A percentile compares a stretch with the other conserved stretches of the same genome.
These are phyloP conservation scores for Penicillium herquei DNA, from an alignment of 495 filamentous ascomycete genomes.

Conservation along the genomic window DNA sequence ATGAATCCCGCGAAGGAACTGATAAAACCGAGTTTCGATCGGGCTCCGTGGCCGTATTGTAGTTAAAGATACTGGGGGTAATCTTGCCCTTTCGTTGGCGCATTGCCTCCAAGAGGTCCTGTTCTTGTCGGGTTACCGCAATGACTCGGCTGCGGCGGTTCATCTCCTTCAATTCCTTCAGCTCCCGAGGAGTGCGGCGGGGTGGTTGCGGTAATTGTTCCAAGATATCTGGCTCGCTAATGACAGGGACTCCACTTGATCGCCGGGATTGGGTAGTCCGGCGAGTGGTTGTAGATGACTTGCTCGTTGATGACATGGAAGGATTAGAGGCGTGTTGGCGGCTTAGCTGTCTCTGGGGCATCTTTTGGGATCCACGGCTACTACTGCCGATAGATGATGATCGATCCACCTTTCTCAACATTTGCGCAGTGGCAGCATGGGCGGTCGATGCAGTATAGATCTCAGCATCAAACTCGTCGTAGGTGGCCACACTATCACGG, in stretches of 20 bases:
- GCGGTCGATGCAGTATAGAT: conserved; percentile 43
- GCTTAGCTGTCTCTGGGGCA: conserved; percentile 12
- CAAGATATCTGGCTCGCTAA: conserved; percentile 32
- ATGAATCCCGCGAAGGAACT: conserved; percentile 36
- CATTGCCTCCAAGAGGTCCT: conserved; percentile 78
- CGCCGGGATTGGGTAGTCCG: conserved; percentile 30
- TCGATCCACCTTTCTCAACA: conserved; percentile 29
- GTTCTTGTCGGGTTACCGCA: conserved; percentile 83
- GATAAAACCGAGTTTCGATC: conserved; percentile 35
- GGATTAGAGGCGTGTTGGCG: conserved; percentile 22
- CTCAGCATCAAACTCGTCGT: conserved; percentile 39
- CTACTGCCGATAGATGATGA: conserved; percentile 21
- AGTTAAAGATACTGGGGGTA: conserved; percentile 65
- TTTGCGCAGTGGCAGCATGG: conserved; percentile 30
- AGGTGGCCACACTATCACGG: conserved; percentile 40
- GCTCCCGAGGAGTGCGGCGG: conserved; percentile 14
- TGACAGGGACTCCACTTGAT: conserved; percentile 34
- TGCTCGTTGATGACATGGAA: conserved; percentile 28
- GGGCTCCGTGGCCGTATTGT: conserved; percentile 14
- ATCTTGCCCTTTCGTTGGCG: conserved; percentile 74
- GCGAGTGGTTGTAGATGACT: conserved; percentile 21
- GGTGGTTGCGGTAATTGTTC: conserved; percentile 25
- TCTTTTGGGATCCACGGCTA: conserved; percentile 28
- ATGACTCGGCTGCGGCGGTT: conserved; percentile 65
- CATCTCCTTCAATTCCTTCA: conserved; percentile 33